Evolutionary conservation across 1,284 basidiomycete species (phyloP).

Genomic region (Phylloboletellus chloephorus): DNA sequence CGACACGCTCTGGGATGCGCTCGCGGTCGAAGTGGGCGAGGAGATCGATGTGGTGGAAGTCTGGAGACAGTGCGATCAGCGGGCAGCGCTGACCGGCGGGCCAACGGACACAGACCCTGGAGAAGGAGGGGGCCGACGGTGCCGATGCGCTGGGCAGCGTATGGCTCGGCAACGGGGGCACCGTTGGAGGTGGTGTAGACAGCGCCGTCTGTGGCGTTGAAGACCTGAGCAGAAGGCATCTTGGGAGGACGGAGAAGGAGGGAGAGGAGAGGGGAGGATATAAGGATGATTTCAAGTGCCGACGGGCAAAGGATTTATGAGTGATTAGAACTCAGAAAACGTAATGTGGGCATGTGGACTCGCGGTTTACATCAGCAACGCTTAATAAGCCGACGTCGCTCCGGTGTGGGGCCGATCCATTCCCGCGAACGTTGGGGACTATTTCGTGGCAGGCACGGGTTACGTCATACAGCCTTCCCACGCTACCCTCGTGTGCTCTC

Average conservation of each 20-base stretch:
- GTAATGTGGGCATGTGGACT: too few species aligned
- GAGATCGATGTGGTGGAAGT: slow-evolving; percentile 86
- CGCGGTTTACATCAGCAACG: too few species aligned
- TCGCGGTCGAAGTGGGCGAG: slow-evolving; percentile 91
- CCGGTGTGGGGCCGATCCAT: slow-evolving; percentile 11
- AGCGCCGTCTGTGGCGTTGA: slow-evolving; percentile 50
- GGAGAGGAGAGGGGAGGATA: slow-evolving; percentile 2
- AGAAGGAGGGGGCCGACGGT: slow-evolving; percentile 76
- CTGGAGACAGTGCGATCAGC: slow-evolving; percentile 12
- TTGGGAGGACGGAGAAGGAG: slow-evolving; percentile 8
- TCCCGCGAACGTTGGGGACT: slow-evolving; percentile 19
- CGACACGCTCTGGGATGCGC: slow-evolving; percentile 93
- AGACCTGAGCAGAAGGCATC: slow-evolving; percentile 66
- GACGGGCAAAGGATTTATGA: slow-evolving; percentile 9
- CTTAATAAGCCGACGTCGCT: slow-evolving; percentile 4
- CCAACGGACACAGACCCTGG: slow-evolving; percentile 51
- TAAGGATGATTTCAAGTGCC: slow-evolving; percentile 27
- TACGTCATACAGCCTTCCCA: too few species aligned
- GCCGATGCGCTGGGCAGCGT: slow-evolving; percentile 75
- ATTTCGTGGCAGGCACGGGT: too few species aligned
- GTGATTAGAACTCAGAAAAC: slow-evolving; percentile 13
- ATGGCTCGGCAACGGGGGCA: slow-evolving; percentile 66
- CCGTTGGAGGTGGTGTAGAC: slow-evolving; percentile 85
- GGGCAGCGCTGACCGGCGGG: background rate
- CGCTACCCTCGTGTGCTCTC: too few species aligned